phyloP scores from a whole-genome alignment of 306 rosid genomes.

The Lathyrus tuberosus region DNA sequence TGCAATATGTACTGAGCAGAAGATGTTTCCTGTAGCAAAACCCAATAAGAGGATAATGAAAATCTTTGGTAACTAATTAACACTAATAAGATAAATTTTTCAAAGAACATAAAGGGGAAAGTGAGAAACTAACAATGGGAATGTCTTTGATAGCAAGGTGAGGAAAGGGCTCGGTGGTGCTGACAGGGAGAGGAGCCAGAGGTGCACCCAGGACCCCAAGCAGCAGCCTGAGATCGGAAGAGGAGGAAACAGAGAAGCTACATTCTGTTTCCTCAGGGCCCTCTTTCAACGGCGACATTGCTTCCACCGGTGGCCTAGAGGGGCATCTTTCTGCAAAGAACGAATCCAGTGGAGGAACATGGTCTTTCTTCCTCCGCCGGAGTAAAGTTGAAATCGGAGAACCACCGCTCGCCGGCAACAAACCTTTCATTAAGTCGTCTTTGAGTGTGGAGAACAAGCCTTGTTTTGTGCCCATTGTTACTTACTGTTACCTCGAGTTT shows the following conservation, averaged over 20 bases:
- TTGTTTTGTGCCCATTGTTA: constrained; percentile 77
- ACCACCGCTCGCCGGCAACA: constrained; percentile 69
- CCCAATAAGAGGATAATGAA: neutral
- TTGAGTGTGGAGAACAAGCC: constrained; percentile 81
- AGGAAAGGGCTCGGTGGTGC: constrained; percentile 75
- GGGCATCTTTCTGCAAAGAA: constrained; percentile 29
- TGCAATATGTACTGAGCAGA: constrained; percentile 97
- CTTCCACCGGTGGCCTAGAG: constrained; percentile 70
- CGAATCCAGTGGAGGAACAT: constrained; percentile 61
- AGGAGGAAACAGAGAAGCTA: constrained; percentile 43
- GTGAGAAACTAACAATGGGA: constrained; percentile 73
- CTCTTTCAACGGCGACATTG: constrained; percentile 88
- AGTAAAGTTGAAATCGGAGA: constrained; percentile 74
- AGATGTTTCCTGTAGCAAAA: constrained; percentile 73
- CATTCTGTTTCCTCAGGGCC: constrained; percentile 67
- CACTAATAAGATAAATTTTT: neutral
- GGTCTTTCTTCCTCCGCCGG: constrained; percentile 62
- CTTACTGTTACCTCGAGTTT: neutral
- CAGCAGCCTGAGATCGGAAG: constrained; percentile 87
- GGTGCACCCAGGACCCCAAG: constrained; percentile 97
- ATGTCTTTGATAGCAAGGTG: constrained; percentile 94
- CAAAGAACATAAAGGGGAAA: neutral
- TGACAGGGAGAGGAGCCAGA: constrained; percentile 81
- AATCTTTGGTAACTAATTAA: neutral
- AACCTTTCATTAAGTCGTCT: constrained; percentile 77